Base-by-base conservation (phyloP, 768 basidiomycete genomes). In the Boletus subcaerulescens region DNA sequence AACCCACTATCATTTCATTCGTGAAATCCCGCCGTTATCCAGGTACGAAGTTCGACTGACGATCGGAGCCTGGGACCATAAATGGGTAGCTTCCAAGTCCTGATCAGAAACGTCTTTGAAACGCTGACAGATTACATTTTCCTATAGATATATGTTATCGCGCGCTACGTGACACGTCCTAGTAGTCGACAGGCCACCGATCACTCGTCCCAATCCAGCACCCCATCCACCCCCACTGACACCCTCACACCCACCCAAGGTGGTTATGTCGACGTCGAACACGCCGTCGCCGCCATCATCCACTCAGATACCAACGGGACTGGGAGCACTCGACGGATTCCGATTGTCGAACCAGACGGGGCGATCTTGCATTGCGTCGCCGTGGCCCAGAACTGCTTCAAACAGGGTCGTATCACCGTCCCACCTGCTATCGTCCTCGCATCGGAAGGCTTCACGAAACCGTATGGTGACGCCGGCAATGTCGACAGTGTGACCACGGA, bases 21-120 rank as follows among this genome's bases (percentile, higher is more conserved):
- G 79, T 15, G 89, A 91, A 69, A 88, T 91, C 22, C 79, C 86
- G 1, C 81, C 85, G 49, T 69, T 87, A 8, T 63, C 77, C 10
- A 67, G 70, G 1, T 91, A 86, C 58, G 86, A 91, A 69, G 76
- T 90, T 11, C 74, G 83, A 39, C 63, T 80, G 12, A 74, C 66
- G 22, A 69, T 89, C 3, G 84, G 73, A 12, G 72, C 78, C 6
- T 91, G 89, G 89, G 88, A 89, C 49, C 71, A 84, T 33, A 91
- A 91, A 80, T 91, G 89, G 89, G 88, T 87, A 60, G 18, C 29
- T 48, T 44, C 18, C 29, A 5, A 32, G 12, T 48, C 24, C 6
- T 20, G 15, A 29, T 29, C 24, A 3, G 14, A 29, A 29, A 29
- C 29, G 29, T 29, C 29, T 29, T 29, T 29, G 29, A 29, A 29